These are phyloP conservation scores for Kwoniella heveanensis DNA, from an alignment of 768 basidiomycete species.

Conservation along the genomic window DNA sequence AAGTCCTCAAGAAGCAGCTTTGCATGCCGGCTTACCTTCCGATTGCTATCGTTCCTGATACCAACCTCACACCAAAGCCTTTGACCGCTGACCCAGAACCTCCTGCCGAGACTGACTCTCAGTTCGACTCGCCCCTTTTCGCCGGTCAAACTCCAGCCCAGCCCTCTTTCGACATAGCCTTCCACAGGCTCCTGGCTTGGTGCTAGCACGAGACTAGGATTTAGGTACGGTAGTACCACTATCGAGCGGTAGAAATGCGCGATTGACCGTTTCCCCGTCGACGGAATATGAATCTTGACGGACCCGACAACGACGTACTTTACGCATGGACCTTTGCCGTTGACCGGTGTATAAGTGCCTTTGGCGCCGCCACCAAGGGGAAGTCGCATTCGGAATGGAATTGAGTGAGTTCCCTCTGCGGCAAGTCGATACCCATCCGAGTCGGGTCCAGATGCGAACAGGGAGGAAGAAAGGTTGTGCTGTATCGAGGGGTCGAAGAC, in stretches of 20 bases:
- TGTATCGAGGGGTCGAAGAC: slow-evolving; percentile 59
- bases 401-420: slow-evolving; percentile 66
- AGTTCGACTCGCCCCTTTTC: slow-evolving; percentile 69
- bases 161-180: slow-evolving; percentile 62
- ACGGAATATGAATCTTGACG: slow-evolving; percentile 71
- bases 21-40: slow-evolving; percentile 55
- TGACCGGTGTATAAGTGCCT: slow-evolving; percentile 60
- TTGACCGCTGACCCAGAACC: slow-evolving; percentile 81
- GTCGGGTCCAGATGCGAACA: slow-evolving; percentile 56
- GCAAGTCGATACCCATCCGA: slow-evolving; percentile 57
- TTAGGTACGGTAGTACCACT: slow-evolving; percentile 74
- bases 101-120: slow-evolving; percentile 68
- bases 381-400: slow-evolving; percentile 74
- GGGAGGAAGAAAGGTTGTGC: slow-evolving; percentile 41
- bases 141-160: slow-evolving; percentile 63
- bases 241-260: slow-evolving; percentile 87
- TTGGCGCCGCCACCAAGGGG: slow-evolving; percentile 65
- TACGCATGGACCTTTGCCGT: slow-evolving; percentile 66
- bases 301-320: slow-evolving; percentile 82
- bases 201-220: slow-evolving; percentile 66
- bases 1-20: not conserved
- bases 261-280: slow-evolving; percentile 67
- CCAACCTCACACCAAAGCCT: slow-evolving; percentile 68
- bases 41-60: slow-evolving; percentile 70
- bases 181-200: slow-evolving; percentile 66